Percentiles rank a stretch among this genome's conserved stretches.
Evolutionary conservation across 177 flowering plant genomes (phyloP).

Genomic region (Telopea speciosissima): DNA sequence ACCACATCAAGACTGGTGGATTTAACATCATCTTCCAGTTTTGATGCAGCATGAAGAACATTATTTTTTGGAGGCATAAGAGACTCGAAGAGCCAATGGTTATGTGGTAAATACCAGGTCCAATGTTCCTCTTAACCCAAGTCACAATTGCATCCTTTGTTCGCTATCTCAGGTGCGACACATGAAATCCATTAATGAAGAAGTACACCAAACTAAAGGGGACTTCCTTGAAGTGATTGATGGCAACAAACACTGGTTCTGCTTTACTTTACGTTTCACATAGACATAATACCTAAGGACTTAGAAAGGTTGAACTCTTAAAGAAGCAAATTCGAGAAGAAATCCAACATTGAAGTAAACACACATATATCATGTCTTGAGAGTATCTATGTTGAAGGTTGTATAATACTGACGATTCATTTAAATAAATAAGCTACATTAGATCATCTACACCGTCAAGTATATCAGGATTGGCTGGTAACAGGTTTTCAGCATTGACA

Average conservation of each 20-base stretch:
- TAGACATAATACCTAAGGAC: slow-evolving; percentile 12
- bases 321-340: not conserved
- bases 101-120: too few species aligned
- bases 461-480: slow-evolving; percentile 93
- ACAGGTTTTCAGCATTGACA: slow-evolving; percentile 50
- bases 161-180: too few species aligned
- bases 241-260: slow-evolving; percentile 96
- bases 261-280: slow-evolving; percentile 75
- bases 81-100: too few species aligned
- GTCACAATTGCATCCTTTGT: too few species aligned
- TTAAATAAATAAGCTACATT: slow-evolving; percentile 95
- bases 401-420: slow-evolving; percentile 93
- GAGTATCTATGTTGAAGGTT: slow-evolving; percentile 87
- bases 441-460: slow-evolving; percentile 99
- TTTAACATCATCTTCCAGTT: too few species aligned
- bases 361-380: slow-evolving; percentile 85
- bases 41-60: too few species aligned
- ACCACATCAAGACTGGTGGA: too few species aligned
- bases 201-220: too few species aligned
- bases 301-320: slow-evolving; percentile 1
- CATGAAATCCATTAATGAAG: too few species aligned
- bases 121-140: too few species aligned
- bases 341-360: not conserved
- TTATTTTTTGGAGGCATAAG: too few species aligned
- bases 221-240: slow-evolving; percentile 91